Conservation (phyloP, 306 rosid species). For the Lagenaria siceraria region DNA sequence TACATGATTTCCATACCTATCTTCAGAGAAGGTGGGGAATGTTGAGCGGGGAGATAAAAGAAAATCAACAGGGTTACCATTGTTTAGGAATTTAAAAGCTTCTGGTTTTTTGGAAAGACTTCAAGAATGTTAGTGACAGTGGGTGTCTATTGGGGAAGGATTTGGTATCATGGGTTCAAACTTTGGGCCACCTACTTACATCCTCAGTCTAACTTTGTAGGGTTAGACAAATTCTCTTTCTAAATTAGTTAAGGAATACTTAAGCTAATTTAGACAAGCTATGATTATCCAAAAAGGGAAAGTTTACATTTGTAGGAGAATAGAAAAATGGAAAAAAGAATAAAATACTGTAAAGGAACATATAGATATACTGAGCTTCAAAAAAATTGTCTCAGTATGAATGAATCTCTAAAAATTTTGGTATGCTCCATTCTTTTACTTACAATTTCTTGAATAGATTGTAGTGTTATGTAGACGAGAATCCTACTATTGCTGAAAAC, state of each 20-base stretch:
- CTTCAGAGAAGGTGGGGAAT: background rate
- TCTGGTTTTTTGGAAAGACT: background rate
- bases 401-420: background rate
- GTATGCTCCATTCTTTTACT: background rate
- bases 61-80: background rate
- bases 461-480: background rate
- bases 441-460: background rate
- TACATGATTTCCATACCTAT: background rate
- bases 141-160: background rate
- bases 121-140: background rate
- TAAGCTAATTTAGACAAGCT: background rate
- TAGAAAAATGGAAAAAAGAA: background rate
- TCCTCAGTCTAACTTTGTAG: background rate
- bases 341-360: background rate
- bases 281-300: background rate
- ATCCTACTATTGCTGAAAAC: background rate
- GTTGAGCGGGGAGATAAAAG: background rate
- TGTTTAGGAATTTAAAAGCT: background rate
- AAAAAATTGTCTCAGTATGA: background rate
- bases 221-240: background rate
- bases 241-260: no score
- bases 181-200: background rate
- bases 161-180: background rate
- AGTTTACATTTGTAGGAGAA: background rate
- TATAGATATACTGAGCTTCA: background rate